These are phyloP conservation scores for Tylopilus vinaceipallidus DNA, from an alignment of 768 basidiomycete genomes.

Conservation along the genomic window DNA sequence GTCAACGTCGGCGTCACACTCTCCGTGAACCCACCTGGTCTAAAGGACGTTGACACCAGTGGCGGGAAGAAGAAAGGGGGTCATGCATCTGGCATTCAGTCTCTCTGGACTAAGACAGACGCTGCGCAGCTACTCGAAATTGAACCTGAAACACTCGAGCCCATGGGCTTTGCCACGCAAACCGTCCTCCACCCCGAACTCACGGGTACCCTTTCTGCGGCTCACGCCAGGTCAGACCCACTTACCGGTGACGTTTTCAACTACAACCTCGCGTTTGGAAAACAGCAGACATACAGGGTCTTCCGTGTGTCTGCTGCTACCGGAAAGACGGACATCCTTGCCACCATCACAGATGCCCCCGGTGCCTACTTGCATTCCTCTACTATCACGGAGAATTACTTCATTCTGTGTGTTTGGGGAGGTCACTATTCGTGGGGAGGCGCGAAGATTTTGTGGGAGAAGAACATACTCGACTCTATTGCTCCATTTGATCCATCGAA, in stretches of 20 bases:
- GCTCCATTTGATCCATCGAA: slow-evolving; percentile 30
- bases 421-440: slow-evolving; percentile 30
- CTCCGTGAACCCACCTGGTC: slow-evolving; percentile 30
- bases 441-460: slow-evolving; percentile 29
- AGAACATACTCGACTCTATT: slow-evolving; percentile 34
- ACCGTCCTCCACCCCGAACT: slow-evolving; percentile 31
- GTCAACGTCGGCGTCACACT: slow-evolving; percentile 29
- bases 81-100: slow-evolving; percentile 26
- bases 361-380: slow-evolving; percentile 40
- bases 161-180: slow-evolving; percentile 31
- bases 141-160: slow-evolving; percentile 38
- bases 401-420: slow-evolving; percentile 37
- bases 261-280: slow-evolving; percentile 33
- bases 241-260: slow-evolving; percentile 37
- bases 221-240: slow-evolving; percentile 38
- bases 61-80: slow-evolving; percentile 19
- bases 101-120: slow-evolving; percentile 36
- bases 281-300: slow-evolving; percentile 28
- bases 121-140: slow-evolving; percentile 28
- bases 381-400: slow-evolving; percentile 36
- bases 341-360: slow-evolving; percentile 37
- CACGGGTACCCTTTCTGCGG: slow-evolving; percentile 32
- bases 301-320: slow-evolving; percentile 35
- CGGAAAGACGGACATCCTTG: slow-evolving; percentile 34
- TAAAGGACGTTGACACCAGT: slow-evolving; percentile 22